Conservation (phyloP, 768 basidiomycete genomes). For the Tylopilus cervinicoccineus region DNA sequence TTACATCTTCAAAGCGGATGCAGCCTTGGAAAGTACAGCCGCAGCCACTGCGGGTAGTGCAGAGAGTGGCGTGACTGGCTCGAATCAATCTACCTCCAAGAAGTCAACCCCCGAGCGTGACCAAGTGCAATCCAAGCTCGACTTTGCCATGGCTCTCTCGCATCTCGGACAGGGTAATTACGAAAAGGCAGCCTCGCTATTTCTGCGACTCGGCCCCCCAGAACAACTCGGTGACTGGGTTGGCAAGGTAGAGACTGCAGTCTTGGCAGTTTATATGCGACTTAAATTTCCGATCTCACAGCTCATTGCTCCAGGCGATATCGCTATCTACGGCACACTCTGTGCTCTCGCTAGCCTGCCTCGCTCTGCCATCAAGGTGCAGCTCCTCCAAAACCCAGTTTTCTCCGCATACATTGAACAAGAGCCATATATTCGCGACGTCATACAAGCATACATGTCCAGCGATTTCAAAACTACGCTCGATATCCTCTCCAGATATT, state of each 20-base stretch:
- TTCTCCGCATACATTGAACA: conserved; percentile 81
- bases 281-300: background rate
- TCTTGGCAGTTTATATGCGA: background rate
- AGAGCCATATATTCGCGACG: conserved; percentile 82
- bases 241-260: conserved; percentile 48
- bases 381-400: conserved; percentile 61
- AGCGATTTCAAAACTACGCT: conserved; percentile 85
- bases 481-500: conserved; percentile 66
- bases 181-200: conserved; percentile 73
- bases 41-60: conserved; percentile 31
- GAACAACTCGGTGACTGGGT: conserved; percentile 76
- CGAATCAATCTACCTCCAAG: conserved; percentile 30
- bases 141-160: conserved; percentile 76
- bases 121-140: conserved; percentile 71
- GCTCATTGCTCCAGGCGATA: conserved; percentile 77
- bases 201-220: conserved; percentile 63
- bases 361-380: conserved; percentile 64
- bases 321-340: conserved; percentile 82
- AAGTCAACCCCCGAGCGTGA: conserved; percentile 55
- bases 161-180: conserved; percentile 69
- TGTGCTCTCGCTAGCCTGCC: conserved; percentile 78
- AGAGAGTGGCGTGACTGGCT: conserved; percentile 12
- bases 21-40: conserved; percentile 68
- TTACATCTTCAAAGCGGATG: conserved; percentile 96
- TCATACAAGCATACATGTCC: conserved; percentile 80